Evolutionary conservation across 371 early-diverging fungal genomes (phyloP), one percentile per base, ranked within the genome.

Genomic region (Lichtheimia corymbifera): DNA sequence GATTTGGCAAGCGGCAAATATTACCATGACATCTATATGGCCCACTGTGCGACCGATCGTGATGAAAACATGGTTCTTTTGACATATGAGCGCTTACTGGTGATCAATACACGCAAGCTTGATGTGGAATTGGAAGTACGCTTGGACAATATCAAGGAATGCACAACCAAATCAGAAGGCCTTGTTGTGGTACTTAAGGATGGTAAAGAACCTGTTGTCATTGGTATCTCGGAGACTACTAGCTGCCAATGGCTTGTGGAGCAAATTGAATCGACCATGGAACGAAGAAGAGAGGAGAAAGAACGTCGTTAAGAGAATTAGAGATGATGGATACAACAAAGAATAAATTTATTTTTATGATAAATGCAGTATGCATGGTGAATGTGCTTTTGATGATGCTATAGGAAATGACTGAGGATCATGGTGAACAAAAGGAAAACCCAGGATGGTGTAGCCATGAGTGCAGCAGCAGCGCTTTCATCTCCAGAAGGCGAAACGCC

Each of bases 21-120:
- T 68, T 87, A 87, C 40, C 70, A 86, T 20, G 96, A 97, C 55
- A 82, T 77, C 40, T 98, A 98, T 63, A 71, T 95, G 61, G 93
- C 94, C 0, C 98, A 98, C 63, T 68, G 63, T 25, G 50, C 71
- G 4, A 59, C 70, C 0, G 52, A 67, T 12, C 83, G 81, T 3
- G 88, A 89, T 30, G 86, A 88, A 44, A 79, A 76, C 65, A 81
- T 87, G 4, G 84, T 81, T 2, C 72, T 92, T 64, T 61, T 92
- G 55, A 89, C 91, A 0, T 86, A 83, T 52, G 81, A 82, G 44
- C 76, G 85, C 9, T 73, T 92, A 24, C 61, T 89, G 47, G 66
- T 89, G 3, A 78, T 89, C 59, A 72, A 77, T 17, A 84, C 83
- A 17, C 66, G 82, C 58, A 79, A 74, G 55, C 70, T 86, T 2